Evolutionary conservation across 2,329 filamentous ascomycete species (phyloP).

Genomic region (Penicillium corylophilum): DNA sequence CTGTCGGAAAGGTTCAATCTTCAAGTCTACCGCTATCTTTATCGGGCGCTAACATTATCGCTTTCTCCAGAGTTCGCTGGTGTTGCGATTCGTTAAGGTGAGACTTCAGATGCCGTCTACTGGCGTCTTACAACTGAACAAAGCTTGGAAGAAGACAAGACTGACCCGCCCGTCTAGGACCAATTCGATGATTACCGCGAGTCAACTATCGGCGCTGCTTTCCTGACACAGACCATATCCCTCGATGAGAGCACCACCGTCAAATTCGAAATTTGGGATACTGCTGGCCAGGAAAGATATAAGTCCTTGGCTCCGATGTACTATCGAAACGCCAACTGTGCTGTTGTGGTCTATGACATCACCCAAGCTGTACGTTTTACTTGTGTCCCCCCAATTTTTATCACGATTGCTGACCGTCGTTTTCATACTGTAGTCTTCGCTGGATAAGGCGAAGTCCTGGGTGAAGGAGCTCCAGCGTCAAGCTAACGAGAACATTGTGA

Average conservation of each 20-base stretch:
- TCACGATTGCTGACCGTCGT: constrained; percentile 17
- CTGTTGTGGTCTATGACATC: constrained; percentile 98
- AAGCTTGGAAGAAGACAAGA: not conserved
- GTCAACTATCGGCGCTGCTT: constrained; percentile 96
- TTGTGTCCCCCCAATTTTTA: not conserved
- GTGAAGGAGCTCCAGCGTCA: constrained; percentile 98
- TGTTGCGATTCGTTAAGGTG: constrained; percentile 97
- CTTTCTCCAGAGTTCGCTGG: constrained; percentile 79
- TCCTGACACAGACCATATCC: constrained; percentile 97
- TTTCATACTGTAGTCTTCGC: constrained; percentile 65
- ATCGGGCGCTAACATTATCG: constrained; percentile 30
- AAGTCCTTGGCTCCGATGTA: constrained; percentile 99
- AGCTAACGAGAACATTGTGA: constrained; percentile 99
- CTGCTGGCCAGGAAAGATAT: constrained; percentile 96
- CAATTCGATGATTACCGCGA: constrained; percentile 99
- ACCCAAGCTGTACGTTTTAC: constrained; percentile 81
- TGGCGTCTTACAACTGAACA: not conserved
- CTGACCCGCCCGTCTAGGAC: constrained; percentile 60
- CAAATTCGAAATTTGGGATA: constrained; percentile 99
- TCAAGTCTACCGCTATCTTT: constrained; percentile 9
- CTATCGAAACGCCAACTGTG: constrained; percentile 98
- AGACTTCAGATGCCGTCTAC: constrained; percentile 20
- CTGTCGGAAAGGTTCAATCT: constrained; percentile 83
- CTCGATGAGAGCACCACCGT: constrained; percentile 97
- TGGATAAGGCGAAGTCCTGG: constrained; percentile 99